Evolutionary conservation across 495 filamentous ascomycete species (phyloP).

Genomic region (Aspergillus avenaceus): DNA sequence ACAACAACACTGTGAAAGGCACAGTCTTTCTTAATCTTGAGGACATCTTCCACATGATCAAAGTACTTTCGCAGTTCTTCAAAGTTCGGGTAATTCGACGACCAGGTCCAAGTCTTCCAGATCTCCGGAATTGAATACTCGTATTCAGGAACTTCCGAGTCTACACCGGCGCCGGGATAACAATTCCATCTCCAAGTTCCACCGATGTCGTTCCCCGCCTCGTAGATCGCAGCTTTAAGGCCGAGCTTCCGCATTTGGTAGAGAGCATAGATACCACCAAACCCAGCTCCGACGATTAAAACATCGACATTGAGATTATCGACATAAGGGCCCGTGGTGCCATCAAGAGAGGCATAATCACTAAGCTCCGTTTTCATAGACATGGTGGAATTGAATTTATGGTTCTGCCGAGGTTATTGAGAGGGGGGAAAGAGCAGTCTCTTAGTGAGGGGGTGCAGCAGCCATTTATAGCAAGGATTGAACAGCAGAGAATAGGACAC

Average conservation of each 20-base stretch:
- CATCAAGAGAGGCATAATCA: background rate
- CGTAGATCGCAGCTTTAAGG: slow-evolving; percentile 24
- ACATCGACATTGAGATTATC: slow-evolving; percentile 38
- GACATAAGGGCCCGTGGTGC: slow-evolving; percentile 24
- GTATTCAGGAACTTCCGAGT: slow-evolving; percentile 48
- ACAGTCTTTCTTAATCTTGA: slow-evolving; percentile 47
- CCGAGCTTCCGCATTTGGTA: slow-evolving; percentile 30
- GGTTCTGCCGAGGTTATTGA: no score
- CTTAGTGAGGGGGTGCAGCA: no score
- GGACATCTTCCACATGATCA: slow-evolving; percentile 46
- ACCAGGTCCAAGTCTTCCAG: slow-evolving; percentile 52
- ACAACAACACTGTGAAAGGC: slow-evolving; percentile 46
- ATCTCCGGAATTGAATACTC: slow-evolving; percentile 48
- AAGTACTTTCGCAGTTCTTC: slow-evolving; percentile 53
- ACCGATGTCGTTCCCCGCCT: slow-evolving; percentile 42
- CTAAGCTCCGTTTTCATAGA: background rate
- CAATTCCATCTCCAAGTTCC: slow-evolving; percentile 50
- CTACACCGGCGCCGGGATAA: slow-evolving; percentile 48
- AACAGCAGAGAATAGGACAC: no score
- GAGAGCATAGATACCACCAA: slow-evolving; percentile 34
- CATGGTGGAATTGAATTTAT: background rate
- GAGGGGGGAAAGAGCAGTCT: no score
- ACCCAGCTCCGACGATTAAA: slow-evolving; percentile 51
- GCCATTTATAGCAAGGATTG: no score
- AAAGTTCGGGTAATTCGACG: slow-evolving; percentile 45